Conservation (phyloP, 75 land plant genomes). For the Adiantum capillusveneris region DNA sequence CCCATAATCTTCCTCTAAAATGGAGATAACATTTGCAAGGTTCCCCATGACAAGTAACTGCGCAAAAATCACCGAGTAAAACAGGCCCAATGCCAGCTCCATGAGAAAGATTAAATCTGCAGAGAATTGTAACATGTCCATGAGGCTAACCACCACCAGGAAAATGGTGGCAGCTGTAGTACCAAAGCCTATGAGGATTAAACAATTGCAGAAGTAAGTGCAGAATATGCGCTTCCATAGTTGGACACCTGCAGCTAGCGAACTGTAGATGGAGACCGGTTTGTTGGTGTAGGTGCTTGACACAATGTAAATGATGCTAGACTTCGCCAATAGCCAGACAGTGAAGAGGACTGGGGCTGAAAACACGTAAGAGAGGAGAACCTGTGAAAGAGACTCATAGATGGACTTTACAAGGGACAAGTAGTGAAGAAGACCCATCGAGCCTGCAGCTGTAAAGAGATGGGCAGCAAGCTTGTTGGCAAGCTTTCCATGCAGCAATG, state of each 20-base stretch:
- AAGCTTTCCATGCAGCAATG: conserved; percentile 33
- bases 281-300: conserved; percentile 51
- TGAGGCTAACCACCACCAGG: conserved; percentile 15
- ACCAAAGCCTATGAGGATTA: conserved; percentile 25
- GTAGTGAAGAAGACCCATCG: conserved; percentile 35
- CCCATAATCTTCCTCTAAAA: conserved; percentile 66
- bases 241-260: conserved; percentile 17
- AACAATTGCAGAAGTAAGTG: conserved; percentile 56
- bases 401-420: conserved; percentile 25
- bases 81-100: conserved; percentile 32
- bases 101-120: conserved; percentile 22
- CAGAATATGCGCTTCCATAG: conserved; percentile 37
- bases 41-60: conserved; percentile 53
- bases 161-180: conserved; percentile 28
- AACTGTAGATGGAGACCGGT: conserved; percentile 15
- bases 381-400: conserved; percentile 45
- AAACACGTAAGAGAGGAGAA: conserved; percentile 33
- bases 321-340: conserved; percentile 42
- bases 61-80: conserved; percentile 53
- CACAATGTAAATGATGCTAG: conserved; percentile 48
- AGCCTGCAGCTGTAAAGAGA: conserved; percentile 28
- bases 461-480: conserved; percentile 29
- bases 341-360: conserved; percentile 58
- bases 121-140: conserved; percentile 20
- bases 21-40: conserved; percentile 55